phyloP scores from a whole-genome alignment of 2,329 filamentous ascomycete species.

The Meredithiella fracta region DNA sequence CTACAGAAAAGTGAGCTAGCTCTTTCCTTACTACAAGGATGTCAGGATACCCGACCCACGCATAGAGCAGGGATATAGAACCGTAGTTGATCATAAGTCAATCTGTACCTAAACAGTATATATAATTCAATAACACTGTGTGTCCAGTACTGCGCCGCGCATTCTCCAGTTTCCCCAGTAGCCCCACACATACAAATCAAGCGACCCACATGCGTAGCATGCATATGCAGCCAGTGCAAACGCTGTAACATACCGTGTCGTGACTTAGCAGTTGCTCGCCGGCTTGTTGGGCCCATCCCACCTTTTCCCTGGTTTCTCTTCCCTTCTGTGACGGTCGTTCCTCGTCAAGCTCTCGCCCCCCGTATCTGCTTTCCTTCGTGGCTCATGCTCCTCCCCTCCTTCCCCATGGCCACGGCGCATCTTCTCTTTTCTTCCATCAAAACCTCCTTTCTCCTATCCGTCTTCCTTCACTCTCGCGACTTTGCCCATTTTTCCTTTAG shows the following conservation, averaged over 20 bases:
- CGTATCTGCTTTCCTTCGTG: slow-evolving; percentile 1
- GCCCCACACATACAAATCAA: not conserved
- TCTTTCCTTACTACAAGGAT: slow-evolving; percentile 1
- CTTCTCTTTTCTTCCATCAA: slow-evolving; percentile 14
- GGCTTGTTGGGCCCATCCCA: slow-evolving; percentile 2
- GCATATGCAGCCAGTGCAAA: slow-evolving; percentile 1
- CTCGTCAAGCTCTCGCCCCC: not conserved
- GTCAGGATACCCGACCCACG: not conserved
- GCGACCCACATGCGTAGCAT: not conserved
- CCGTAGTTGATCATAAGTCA: not conserved
- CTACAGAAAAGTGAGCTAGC: not conserved
- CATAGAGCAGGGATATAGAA: not conserved
- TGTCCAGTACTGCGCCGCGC: not conserved
- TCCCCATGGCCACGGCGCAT: slow-evolving; percentile 6
- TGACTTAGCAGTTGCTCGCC: not conserved
- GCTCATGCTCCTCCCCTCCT: slow-evolving; percentile 1
- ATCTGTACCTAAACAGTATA: not conserved
- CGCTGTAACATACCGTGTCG: not conserved
- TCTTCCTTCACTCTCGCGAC: slow-evolving; percentile 1
- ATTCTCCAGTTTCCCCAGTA: not conserved
- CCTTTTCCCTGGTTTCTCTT: slow-evolving; percentile 10
- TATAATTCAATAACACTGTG: not conserved
- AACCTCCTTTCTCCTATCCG: slow-evolving; percentile 14
- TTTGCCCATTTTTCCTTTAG: slow-evolving; percentile 6
- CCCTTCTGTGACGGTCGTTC: slow-evolving; percentile 1